Conservation (phyloP, 805 yeast genomes). For the Isabelozyma gotoi region DNA sequence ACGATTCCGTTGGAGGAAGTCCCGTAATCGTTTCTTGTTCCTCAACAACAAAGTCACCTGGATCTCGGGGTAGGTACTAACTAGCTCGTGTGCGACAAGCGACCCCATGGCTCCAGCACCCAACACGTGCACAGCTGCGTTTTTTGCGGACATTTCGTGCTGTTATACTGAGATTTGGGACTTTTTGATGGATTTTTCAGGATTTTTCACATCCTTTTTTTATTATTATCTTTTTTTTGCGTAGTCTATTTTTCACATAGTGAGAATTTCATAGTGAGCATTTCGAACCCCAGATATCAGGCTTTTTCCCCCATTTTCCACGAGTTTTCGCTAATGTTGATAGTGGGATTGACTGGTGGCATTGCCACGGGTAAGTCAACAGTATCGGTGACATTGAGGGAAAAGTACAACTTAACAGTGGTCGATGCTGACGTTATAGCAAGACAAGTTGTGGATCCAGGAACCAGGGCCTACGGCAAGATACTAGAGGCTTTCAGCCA, state of each 20-base stretch:
- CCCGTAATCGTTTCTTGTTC: constrained; percentile 39
- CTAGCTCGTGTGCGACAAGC: constrained; percentile 46
- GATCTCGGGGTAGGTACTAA: constrained; percentile 34
- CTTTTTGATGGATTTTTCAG: no score
- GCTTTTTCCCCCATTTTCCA: neutral
- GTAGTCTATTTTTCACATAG: neutral
- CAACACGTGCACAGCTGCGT: constrained; percentile 33
- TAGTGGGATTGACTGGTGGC: constrained; percentile 96
- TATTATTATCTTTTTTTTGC: neutral
- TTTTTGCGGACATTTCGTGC: constrained; percentile 2
- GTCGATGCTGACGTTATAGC: constrained; percentile 94
- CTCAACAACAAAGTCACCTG: constrained; percentile 36
- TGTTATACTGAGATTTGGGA: no score
- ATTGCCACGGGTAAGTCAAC: constrained; percentile 97
- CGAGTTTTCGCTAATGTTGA: constrained; percentile 64
- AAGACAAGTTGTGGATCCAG: constrained; percentile 80
- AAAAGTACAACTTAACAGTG: constrained; percentile 53
- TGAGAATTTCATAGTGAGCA: neutral
- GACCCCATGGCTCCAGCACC: constrained; percentile 59
- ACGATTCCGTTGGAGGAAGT: constrained; percentile 42
- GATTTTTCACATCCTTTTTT: no score
- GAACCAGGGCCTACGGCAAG: constrained; percentile 63
- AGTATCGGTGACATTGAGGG: constrained; percentile 60
- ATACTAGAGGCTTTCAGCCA: constrained; percentile 62
- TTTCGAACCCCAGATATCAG: neutral